phyloP scores from a whole-genome alignment of 106 monocot genomes.

The Posidonia australis region DNA sequence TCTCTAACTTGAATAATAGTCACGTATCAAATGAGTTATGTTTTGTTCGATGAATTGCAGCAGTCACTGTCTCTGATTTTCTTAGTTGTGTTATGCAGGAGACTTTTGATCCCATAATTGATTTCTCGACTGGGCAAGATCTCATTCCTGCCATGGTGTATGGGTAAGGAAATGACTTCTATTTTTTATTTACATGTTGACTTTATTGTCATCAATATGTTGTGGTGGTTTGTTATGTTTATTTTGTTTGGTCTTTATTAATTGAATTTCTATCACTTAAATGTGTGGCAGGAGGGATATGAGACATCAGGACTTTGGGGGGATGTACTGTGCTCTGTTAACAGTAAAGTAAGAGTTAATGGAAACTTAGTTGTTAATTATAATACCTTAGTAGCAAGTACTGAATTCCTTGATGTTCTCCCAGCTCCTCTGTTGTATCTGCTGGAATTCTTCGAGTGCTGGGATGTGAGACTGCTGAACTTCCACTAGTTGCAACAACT shows the following conservation, averaged over 20 bases:
- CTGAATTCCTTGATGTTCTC: slow-evolving; percentile 7
- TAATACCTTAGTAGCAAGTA: neutral
- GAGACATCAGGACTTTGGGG: slow-evolving; percentile 83
- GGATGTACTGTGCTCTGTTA: slow-evolving; percentile 78
- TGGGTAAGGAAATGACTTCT: slow-evolving; percentile 40
- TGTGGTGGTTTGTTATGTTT: neutral
- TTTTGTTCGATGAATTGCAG: no score
- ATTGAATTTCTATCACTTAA: neutral
- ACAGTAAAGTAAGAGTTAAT: slow-evolving; percentile 48
- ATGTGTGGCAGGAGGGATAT: slow-evolving; percentile 34
- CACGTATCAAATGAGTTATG: no score
- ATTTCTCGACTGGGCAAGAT: slow-evolving; percentile 59
- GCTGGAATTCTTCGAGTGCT: slow-evolving; percentile 76
- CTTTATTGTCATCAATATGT: neutral
- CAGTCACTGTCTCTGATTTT: neutral
- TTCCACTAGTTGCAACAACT: slow-evolving; percentile 86
- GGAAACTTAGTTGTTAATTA: neutral
- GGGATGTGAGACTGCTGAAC: slow-evolving; percentile 80
- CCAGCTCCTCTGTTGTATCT: slow-evolving; percentile 75
- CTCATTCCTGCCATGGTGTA: slow-evolving; percentile 92
- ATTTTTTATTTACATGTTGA: neutral
- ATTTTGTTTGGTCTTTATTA: neutral
- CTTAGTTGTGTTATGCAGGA: slow-evolving; percentile 34
- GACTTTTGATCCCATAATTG: slow-evolving; percentile 93
- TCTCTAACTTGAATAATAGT: no score